Conservation (phyloP, 2,329 filamentous ascomycete species). For the Fusarium cicatricum region DNA sequence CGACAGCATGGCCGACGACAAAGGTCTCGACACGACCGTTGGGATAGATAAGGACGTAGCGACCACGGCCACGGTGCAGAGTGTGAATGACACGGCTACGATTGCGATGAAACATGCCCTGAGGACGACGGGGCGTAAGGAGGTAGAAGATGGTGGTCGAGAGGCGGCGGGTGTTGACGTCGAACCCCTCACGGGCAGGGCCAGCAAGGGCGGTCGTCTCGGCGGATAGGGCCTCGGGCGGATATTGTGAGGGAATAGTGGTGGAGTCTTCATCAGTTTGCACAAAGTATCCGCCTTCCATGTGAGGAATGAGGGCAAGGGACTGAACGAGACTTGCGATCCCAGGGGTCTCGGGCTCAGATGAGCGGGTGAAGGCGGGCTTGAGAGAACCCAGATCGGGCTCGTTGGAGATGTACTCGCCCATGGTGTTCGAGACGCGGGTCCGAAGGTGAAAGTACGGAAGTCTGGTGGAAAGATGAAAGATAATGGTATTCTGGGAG, state of each 20-base stretch:
- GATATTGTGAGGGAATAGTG: slow-evolving; percentile 59
- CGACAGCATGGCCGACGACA: slow-evolving; percentile 66
- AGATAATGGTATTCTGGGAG: background rate
- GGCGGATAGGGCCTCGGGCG: slow-evolving; percentile 47
- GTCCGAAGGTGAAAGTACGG: background rate
- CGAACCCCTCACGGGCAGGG: slow-evolving; percentile 46
- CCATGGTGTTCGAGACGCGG: slow-evolving; percentile 17
- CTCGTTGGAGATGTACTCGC: slow-evolving; percentile 5
- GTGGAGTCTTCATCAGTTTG: slow-evolving; percentile 66
- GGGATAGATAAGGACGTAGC: slow-evolving; percentile 71
- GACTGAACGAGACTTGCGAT: slow-evolving; percentile 42
- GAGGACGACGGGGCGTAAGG: slow-evolving; percentile 62
- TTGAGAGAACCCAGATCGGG: slow-evolving; percentile 25
- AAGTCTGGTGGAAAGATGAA: background rate
- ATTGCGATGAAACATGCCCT: slow-evolving; percentile 71
- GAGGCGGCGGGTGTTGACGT: slow-evolving; percentile 56
- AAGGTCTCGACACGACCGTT: slow-evolving; percentile 68
- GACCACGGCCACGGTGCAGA: slow-evolving; percentile 67
- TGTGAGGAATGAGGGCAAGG: slow-evolving; percentile 62
- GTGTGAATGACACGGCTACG: slow-evolving; percentile 70
- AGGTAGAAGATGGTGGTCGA: slow-evolving; percentile 72
- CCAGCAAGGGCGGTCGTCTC: slow-evolving; percentile 46
- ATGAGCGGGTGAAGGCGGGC: slow-evolving; percentile 27
- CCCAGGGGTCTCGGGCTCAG: slow-evolving; percentile 24
- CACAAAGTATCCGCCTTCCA: slow-evolving; percentile 71